Percentiles rank a stretch among this genome's conserved stretches.
Evolutionary conservation across 2,329 filamentous ascomycete genomes (phyloP).

Genomic region (Fusarium foetens): DNA sequence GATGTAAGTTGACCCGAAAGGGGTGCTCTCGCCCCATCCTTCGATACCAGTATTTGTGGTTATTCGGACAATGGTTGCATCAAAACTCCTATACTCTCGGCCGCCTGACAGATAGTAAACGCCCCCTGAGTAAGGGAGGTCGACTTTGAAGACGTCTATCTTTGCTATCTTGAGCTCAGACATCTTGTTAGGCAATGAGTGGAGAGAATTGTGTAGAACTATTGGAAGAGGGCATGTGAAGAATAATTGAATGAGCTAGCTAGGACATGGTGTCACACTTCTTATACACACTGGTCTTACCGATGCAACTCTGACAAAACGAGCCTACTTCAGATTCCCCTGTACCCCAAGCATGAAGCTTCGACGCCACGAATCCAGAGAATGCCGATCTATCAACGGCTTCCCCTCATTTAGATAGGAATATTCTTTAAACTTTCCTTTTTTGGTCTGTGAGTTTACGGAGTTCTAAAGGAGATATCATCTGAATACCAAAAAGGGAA

Average conservation of each 20-base stretch:
- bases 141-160: slow-evolving; percentile 33
- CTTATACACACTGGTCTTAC: not conserved
- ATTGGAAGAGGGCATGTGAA: not conserved
- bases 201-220: not conserved
- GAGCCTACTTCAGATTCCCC: not conserved
- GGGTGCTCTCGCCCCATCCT: slow-evolving; percentile 37
- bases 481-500: not conserved
- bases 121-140: slow-evolving; percentile 27
- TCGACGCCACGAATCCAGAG: not conserved
- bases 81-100: slow-evolving; percentile 29
- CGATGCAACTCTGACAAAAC: not conserved
- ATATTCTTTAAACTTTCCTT: not conserved
- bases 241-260: not conserved
- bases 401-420: not conserved
- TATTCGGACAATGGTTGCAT: slow-evolving; percentile 34
- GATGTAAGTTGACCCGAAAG: slow-evolving; percentile 34
- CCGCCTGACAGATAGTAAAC: slow-evolving; percentile 30
- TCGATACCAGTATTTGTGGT: slow-evolving; percentile 35
- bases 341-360: too few relatives aligned
- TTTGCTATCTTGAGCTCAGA: slow-evolving; percentile 29
- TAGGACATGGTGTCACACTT: too few relatives aligned
- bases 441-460: not conserved
- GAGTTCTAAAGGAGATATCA: not conserved
- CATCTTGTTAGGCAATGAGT: slow-evolving; percentile 33
- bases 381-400: not conserved